Percentiles rank a stretch among this genome's conserved stretches.
Conservation (phyloP, 768 basidiomycete genomes). For the Calocybe cyanea region DNA sequence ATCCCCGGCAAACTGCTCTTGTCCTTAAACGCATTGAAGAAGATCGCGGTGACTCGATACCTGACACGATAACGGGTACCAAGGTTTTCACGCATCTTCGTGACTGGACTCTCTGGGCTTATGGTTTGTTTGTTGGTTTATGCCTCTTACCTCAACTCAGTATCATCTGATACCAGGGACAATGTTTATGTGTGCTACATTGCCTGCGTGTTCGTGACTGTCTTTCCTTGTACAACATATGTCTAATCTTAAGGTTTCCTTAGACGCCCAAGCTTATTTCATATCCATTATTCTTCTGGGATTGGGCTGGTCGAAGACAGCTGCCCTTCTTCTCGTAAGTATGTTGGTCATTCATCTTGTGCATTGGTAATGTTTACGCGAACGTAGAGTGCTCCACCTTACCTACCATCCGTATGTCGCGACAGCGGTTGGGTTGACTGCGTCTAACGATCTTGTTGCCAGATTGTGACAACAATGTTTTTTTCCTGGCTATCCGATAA, state of each 20-base stretch:
- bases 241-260: background rate
- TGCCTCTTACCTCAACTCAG: conserved; percentile 1
- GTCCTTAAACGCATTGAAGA: conserved; percentile 44
- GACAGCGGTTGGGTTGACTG: background rate
- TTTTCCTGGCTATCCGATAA: conserved; percentile 46
- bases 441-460: background rate
- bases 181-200: conserved; percentile 42
- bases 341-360: background rate
- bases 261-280: conserved; percentile 43
- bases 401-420: conserved; percentile 36
- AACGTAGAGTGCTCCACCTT: conserved; percentile 41
- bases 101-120: conserved; percentile 47
- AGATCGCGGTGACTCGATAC: conserved; percentile 47
- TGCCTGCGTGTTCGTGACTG: conserved; percentile 37
- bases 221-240: background rate
- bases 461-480: conserved; percentile 37
- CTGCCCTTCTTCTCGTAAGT: conserved; percentile 39
- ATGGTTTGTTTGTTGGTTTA: conserved; percentile 26
- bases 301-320: conserved; percentile 37
- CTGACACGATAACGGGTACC: conserved; percentile 33
- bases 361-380: background rate
- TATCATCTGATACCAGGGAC: conserved; percentile 26
- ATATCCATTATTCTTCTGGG: conserved; percentile 42
- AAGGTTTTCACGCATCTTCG: conserved; percentile 36
- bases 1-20: conserved; percentile 37